Percentiles rank a stretch among this genome's conserved stretches.
Evolutionary conservation across 2,329 filamentous ascomycete genomes (phyloP).

Genomic region (Pseudogymnoascus sp.): DNA sequence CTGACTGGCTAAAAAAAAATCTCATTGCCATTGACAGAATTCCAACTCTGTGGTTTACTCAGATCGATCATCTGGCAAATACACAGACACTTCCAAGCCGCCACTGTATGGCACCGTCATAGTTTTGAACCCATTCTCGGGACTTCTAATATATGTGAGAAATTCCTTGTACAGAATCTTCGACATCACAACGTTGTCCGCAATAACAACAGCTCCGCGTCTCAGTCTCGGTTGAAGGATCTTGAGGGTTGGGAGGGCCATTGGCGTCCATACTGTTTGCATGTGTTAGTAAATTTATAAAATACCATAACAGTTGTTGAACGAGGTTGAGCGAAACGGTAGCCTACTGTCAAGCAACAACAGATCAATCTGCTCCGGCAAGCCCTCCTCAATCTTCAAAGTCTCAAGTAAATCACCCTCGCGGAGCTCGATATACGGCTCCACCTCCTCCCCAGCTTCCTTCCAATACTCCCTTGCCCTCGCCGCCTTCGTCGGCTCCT

Average conservation of each 20-base stretch:
- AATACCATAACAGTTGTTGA: background rate
- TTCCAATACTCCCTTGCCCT: slow-evolving; percentile 47
- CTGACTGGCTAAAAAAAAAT: background rate
- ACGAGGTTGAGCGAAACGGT: background rate
- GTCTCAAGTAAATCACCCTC: slow-evolving; percentile 51
- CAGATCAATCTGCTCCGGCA: slow-evolving; percentile 42
- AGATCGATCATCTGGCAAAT: slow-evolving; percentile 19
- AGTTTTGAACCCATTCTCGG: slow-evolving; percentile 41
- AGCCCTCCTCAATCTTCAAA: slow-evolving; percentile 33
- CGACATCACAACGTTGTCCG: slow-evolving; percentile 39
- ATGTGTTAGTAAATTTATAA: background rate
- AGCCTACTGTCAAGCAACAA: slow-evolving; percentile 53
- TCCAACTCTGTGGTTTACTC: background rate
- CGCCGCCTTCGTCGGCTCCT: slow-evolving; percentile 45
- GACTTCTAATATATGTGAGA: slow-evolving; percentile 36
- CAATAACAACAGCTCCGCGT: slow-evolving; percentile 40
- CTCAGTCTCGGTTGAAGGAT: slow-evolving; percentile 38
- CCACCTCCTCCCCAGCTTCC: slow-evolving; percentile 40
- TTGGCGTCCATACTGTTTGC: slow-evolving; percentile 44
- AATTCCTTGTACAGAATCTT: slow-evolving; percentile 39
- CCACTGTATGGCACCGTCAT: slow-evolving; percentile 41
- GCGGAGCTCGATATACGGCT: slow-evolving; percentile 43
- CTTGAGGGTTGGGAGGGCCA: slow-evolving; percentile 45
- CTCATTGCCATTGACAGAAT: background rate
- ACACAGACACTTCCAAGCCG: slow-evolving; percentile 39